phyloP scores from a whole-genome alignment of 768 basidiomycete genomes.

The Exidia glandulosa region DNA sequence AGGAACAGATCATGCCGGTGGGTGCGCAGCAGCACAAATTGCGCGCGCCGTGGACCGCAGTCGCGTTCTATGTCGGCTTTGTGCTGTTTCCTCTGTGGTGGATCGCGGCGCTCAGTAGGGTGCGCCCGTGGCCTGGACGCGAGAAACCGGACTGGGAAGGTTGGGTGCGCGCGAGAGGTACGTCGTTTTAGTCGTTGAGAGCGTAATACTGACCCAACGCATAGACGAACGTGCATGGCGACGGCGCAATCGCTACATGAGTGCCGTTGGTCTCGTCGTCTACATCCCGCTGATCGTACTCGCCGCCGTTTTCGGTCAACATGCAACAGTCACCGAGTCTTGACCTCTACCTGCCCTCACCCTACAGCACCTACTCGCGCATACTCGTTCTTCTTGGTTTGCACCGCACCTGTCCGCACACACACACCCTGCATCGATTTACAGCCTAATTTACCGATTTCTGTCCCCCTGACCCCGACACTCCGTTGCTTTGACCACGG shows the following conservation, averaged over 20 bases:
- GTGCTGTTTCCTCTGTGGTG: slow-evolving; percentile 48
- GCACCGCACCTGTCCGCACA: too few species aligned
- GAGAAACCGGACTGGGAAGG: slow-evolving; percentile 41
- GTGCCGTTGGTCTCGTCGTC: slow-evolving; percentile 53
- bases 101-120: slow-evolving; percentile 47
- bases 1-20: slow-evolving; percentile 18
- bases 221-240: slow-evolving; percentile 69
- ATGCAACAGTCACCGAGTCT: background rate
- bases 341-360: too few species aligned
- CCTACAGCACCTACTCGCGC: too few species aligned
- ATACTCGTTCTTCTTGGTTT: too few species aligned
- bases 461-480: too few species aligned
- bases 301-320: slow-evolving; percentile 45
- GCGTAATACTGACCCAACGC: background rate
- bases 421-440: too few species aligned
- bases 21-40: slow-evolving; percentile 11
- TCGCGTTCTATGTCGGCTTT: slow-evolving; percentile 72
- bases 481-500: too few species aligned
- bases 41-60: slow-evolving; percentile 47
- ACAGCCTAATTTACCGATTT: too few species aligned
- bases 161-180: slow-evolving; percentile 28
- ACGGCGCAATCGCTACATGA: slow-evolving; percentile 63
- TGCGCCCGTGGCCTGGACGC: slow-evolving; percentile 25
- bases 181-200: slow-evolving; percentile 13
- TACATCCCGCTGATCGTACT: slow-evolving; percentile 73